phyloP scores from a whole-genome alignment of 495 filamentous ascomycete species.

The Aspergillus avenaceus region DNA sequence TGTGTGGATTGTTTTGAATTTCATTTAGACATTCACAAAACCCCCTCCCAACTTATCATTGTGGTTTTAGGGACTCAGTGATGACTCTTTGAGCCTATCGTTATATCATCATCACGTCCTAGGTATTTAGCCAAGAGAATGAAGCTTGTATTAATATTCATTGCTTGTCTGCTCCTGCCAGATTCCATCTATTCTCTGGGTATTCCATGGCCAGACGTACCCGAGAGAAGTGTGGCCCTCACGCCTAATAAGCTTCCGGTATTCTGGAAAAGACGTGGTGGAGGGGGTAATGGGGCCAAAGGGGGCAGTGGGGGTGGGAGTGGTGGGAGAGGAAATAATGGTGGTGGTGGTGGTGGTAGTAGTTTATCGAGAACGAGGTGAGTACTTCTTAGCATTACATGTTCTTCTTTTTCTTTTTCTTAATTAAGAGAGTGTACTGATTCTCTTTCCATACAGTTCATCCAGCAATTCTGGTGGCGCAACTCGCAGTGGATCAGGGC shows the following conservation, averaged over 20 bases:
- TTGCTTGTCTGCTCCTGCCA: neutral
- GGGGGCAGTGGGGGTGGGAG: slow-evolving; percentile 21
- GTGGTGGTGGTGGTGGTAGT: slow-evolving; percentile 21
- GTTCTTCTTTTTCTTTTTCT: no score
- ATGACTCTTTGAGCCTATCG: no score
- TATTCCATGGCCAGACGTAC: slow-evolving; percentile 22
- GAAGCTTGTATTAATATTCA: neutral
- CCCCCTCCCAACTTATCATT: no score
- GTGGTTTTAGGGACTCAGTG: no score
- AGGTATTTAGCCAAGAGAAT: neutral
- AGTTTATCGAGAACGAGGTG: slow-evolving; percentile 19
- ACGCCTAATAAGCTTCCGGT: slow-evolving; percentile 16
- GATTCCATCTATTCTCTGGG: slow-evolving; percentile 22
- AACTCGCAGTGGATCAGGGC: slow-evolving; percentile 63
- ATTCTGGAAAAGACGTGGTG: slow-evolving; percentile 47
- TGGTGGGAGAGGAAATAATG: slow-evolving; percentile 19
- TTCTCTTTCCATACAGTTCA: slow-evolving; percentile 8
- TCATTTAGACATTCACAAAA: no score
- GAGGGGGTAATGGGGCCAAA: slow-evolving; percentile 36
- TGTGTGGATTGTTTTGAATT: no score
- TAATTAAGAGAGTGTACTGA: no score
- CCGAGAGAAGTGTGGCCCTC: slow-evolving; percentile 17
- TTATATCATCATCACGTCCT: no score
- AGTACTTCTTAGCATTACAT: no score
- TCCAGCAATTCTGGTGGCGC: slow-evolving; percentile 55